A percentile compares a stretch with the other conserved stretches of the same genome.
These are phyloP conservation scores for Limonomyces culmigenus DNA, from an alignment of 1,284 basidiomycete species.

Conservation along the genomic window DNA sequence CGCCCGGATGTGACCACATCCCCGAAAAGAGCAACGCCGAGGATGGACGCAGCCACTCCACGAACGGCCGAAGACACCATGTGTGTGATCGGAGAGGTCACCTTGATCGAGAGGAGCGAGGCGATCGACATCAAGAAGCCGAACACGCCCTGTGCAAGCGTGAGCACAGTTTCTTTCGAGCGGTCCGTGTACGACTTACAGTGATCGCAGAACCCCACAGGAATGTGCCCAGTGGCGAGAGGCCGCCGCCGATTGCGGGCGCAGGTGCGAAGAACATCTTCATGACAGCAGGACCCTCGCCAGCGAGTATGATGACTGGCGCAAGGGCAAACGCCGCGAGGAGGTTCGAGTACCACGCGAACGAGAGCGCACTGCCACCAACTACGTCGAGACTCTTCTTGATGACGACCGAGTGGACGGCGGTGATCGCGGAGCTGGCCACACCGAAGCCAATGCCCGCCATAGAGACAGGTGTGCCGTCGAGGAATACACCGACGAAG, in stretches of 20 bases:
- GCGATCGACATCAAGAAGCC: slow-evolving; percentile 86
- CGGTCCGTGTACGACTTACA: slow-evolving; percentile 18
- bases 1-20: slow-evolving; percentile 67
- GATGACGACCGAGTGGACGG: slow-evolving; percentile 74
- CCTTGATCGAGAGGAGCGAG: slow-evolving; percentile 77
- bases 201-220: slow-evolving; percentile 65
- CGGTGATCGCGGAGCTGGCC: slow-evolving; percentile 60
- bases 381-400: slow-evolving; percentile 65
- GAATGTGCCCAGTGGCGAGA: slow-evolving; percentile 46
- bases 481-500: slow-evolving; percentile 72
- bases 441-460: slow-evolving; percentile 64
- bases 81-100: slow-evolving; percentile 84
- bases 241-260: slow-evolving; percentile 18
- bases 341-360: slow-evolving; percentile 78
- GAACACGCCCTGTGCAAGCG: slow-evolving; percentile 39
- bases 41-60: slow-evolving; percentile 63
- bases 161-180: no score
- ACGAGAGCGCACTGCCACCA: slow-evolving; percentile 57
- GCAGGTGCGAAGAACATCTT: slow-evolving; percentile 35
- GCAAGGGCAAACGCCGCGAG: slow-evolving; percentile 48
- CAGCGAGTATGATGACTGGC: slow-evolving; percentile 51
- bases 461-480: slow-evolving; percentile 40
- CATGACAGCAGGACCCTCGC: slow-evolving; percentile 47
- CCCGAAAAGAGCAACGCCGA: slow-evolving; percentile 59
- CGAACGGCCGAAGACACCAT: slow-evolving; percentile 81